Evolutionary conservation across 352 stramenopile genomes (phyloP).

Genomic region (Phytophthora fragariaefolia): DNA sequence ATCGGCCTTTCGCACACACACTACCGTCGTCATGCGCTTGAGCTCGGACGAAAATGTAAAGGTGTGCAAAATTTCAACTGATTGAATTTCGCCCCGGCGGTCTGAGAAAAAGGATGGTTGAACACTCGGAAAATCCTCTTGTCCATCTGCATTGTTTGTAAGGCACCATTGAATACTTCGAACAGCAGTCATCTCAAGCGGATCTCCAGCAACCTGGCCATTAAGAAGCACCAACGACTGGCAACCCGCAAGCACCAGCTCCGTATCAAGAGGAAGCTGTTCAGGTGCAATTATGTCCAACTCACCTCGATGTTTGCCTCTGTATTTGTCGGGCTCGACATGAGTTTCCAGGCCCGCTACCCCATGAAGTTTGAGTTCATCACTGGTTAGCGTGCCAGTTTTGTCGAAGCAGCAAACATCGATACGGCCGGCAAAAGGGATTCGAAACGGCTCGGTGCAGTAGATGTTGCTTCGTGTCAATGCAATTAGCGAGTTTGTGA

Average conservation of each 20-base stretch:
- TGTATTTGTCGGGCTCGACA: slow-evolving; percentile 38
- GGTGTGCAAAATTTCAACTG: slow-evolving; percentile 95
- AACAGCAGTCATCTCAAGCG: slow-evolving; percentile 97
- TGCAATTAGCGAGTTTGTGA: slow-evolving; percentile 96
- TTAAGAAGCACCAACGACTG: slow-evolving; percentile 98
- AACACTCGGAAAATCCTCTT: slow-evolving; percentile 26
- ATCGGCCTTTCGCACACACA: slow-evolving; percentile 79
- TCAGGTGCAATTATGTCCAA: slow-evolving; percentile 83
- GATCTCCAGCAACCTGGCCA: slow-evolving; percentile 96
- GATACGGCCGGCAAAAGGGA: slow-evolving; percentile 96
- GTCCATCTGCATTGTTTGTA: slow-evolving; percentile 52
- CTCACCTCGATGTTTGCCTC: slow-evolving; percentile 55
- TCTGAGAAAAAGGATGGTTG: slow-evolving; percentile 42
- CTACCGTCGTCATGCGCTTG: slow-evolving; percentile 97
- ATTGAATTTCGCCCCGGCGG: slow-evolving; percentile 64
- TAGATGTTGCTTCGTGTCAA: slow-evolving; percentile 96
- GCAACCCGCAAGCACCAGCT: slow-evolving; percentile 91
- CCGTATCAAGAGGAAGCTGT: slow-evolving; percentile 92
- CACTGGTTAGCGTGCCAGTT: slow-evolving; percentile 98
- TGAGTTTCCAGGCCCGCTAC: slow-evolving; percentile 88
- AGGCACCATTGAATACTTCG: slow-evolving; percentile 78
- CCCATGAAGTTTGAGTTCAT: slow-evolving; percentile 95
- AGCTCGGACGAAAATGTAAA: slow-evolving; percentile 97
- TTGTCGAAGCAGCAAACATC: slow-evolving; percentile 99
- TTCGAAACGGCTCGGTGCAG: slow-evolving; percentile 98